Percentiles rank a stretch among this genome's conserved stretches.
These are phyloP conservation scores for Didymella lethalis DNA, from an alignment of 2,329 filamentous ascomycete genomes.

Conservation along the genomic window DNA sequence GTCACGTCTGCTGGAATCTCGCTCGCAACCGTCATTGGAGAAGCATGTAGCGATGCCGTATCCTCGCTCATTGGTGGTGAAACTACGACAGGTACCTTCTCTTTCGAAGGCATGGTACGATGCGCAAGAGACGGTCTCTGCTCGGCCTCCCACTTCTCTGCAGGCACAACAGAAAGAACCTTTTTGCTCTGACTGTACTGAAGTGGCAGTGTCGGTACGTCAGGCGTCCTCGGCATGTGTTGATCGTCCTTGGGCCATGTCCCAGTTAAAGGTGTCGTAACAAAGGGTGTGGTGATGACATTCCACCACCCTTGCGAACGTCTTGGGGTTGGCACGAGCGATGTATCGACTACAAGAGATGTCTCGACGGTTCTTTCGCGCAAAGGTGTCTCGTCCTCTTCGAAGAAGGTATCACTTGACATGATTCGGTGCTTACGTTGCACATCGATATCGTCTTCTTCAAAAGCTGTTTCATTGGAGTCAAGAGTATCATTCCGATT, in stretches of 20 bases:
- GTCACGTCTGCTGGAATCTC: slow-evolving; percentile 5
- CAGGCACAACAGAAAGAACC: slow-evolving; percentile 28
- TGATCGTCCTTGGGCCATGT: slow-evolving; percentile 44
- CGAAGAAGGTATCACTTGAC: slow-evolving; percentile 72
- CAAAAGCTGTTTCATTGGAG: slow-evolving; percentile 52
- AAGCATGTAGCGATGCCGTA: slow-evolving; percentile 2
- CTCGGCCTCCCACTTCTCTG: slow-evolving; percentile 38
- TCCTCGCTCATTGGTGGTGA: slow-evolving; percentile 4
- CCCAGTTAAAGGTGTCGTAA: slow-evolving; percentile 48
- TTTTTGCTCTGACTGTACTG: slow-evolving; percentile 29
- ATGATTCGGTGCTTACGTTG: slow-evolving; percentile 53
- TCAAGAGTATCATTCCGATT: slow-evolving; percentile 45
- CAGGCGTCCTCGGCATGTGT: slow-evolving; percentile 38
- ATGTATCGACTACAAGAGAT: slow-evolving; percentile 50
- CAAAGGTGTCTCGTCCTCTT: slow-evolving; percentile 66
- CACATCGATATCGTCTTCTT: slow-evolving; percentile 60
- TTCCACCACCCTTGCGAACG: slow-evolving; percentile 80
- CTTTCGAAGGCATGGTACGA: slow-evolving; percentile 20
- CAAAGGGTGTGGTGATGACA: slow-evolving; percentile 75
- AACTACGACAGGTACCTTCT: slow-evolving; percentile 10
- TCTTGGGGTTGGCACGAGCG: slow-evolving; percentile 60
- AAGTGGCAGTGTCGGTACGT: slow-evolving; percentile 45
- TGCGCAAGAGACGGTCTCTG: slow-evolving; percentile 28
- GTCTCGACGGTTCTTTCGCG: slow-evolving; percentile 34
- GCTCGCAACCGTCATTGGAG: slow-evolving; percentile 7